A percentile compares a stretch with the other conserved stretches of the same genome.
phyloP scores from a whole-genome alignment of 73 alveolate genomes.

The Paramecium primaurelia region DNA sequence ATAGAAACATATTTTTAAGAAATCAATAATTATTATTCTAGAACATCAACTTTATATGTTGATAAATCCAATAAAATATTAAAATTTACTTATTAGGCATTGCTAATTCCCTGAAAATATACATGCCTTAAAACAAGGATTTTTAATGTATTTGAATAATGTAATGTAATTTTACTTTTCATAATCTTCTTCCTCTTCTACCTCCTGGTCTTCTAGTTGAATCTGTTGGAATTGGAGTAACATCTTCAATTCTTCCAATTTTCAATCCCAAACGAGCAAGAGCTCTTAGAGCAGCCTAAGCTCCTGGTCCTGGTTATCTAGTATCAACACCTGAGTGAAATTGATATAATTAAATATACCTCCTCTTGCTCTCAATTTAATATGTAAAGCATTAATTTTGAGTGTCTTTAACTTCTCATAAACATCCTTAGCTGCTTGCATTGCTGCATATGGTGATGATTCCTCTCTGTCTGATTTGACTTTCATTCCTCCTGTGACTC shows the following conservation, averaged over 20 bases:
- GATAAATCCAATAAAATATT: not conserved
- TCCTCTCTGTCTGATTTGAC: slow-evolving; percentile 99
- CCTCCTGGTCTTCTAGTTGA: slow-evolving; percentile 98
- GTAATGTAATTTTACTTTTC: slow-evolving; percentile 46
- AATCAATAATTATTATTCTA: not conserved
- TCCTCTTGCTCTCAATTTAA: slow-evolving; percentile 98
- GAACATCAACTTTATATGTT: not conserved
- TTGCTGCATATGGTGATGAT: slow-evolving; percentile 99
- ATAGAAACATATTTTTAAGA: not conserved
- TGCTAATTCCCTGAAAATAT: not conserved
- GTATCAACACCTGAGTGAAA: slow-evolving; percentile 70
- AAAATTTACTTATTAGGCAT: not conserved
- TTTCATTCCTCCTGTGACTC: slow-evolving; percentile 99
- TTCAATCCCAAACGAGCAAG: slow-evolving; percentile 98
- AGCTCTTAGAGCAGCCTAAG: slow-evolving; percentile 99
- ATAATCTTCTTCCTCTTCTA: slow-evolving; percentile 99
- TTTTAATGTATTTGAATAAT: not conserved
- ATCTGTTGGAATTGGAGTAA: slow-evolving; percentile 99
- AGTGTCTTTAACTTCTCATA: slow-evolving; percentile 81
- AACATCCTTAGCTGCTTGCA: slow-evolving; percentile 99
- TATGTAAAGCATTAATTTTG: slow-evolving; percentile 97
- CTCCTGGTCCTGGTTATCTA: slow-evolving; percentile 97
- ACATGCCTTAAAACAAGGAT: not conserved
- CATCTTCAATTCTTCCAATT: slow-evolving; percentile 99
- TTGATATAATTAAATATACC: slow-evolving; percentile 62